Base-by-base conservation (phyloP, 129 eudicot species). In the Arctium lappa region DNA sequence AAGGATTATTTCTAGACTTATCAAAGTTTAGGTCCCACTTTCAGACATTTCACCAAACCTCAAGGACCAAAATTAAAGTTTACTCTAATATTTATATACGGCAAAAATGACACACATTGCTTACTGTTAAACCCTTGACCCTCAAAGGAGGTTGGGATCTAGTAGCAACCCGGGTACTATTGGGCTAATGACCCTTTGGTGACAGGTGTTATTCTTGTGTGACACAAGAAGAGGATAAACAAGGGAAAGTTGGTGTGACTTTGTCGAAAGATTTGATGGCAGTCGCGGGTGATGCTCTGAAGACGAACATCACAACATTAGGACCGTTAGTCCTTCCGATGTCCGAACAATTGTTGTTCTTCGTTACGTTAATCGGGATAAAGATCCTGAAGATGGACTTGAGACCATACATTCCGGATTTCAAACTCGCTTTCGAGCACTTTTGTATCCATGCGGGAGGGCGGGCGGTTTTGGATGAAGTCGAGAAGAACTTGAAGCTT, bases 361-460 rank as follows among this genome's bases (percentile, higher is more conserved):
- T 83, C 38, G 82, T 76, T 22, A 83, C 81, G 0, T 42, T 83
- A 42, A 34, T 83, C n/a, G 77, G 78, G 29, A 83, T 11, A 72
- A 76, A 76, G 31, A 36, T 83, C 5, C 27, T 83, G 0, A 83
- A 83, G 56, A 77, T 76, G 82, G 78, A 83, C 40, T 31, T 83
- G 18, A 68, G 79, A 75, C 82, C 88, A 1, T 86, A 81, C 27
- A 81, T 86, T 71, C 88, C 88, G 3, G 88, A 86, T 81, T 86
- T 86, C 72, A 86, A 86, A 63, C 79, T 81, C 2, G 83, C 88
- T 5, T 86, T 81, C 29, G 88, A 86, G 65, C 88, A 86, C 66
- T 86, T 85, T 42, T 85, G 88, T 76, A 80, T 85, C 63, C 88
- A 85, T 69, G 85, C 84, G 6, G 87, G 87, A 1, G 88, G 88